Conservation (phyloP, 2,329 filamentous ascomycete genomes). For the Neofusicoccum cordaticola region DNA sequence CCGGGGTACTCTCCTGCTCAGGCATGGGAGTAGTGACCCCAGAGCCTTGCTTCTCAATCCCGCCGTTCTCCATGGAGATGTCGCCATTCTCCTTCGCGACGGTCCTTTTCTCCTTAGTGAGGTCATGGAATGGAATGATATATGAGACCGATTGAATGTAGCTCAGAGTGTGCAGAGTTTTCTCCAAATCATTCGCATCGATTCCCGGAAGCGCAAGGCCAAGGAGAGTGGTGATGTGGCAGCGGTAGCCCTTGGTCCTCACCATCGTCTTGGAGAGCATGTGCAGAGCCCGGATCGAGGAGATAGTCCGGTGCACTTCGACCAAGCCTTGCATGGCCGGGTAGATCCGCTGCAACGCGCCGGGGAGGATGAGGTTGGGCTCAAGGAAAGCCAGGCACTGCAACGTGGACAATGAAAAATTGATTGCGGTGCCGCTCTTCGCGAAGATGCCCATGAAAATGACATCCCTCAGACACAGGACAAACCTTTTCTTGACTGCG, state of each 20-base stretch:
- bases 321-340: constrained; percentile 94
- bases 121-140: constrained; percentile 86
- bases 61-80: constrained; percentile 5
- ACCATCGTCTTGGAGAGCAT: constrained; percentile 90
- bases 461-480: constrained; percentile 83
- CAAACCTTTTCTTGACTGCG: constrained; percentile 83
- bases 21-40: constrained; percentile 32
- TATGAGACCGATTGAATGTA: constrained; percentile 96
- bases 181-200: constrained; percentile 95
- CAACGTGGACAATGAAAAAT: constrained; percentile 84
- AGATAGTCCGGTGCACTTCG: constrained; percentile 93
- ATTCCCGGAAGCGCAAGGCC: constrained; percentile 91
- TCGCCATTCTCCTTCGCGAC: not conserved
- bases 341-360: constrained; percentile 92
- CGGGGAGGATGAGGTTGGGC: constrained; percentile 85
- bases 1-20: constrained; percentile 41
- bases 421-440: constrained; percentile 88
- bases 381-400: constrained; percentile 89
- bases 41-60: not conserved
- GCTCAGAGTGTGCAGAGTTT: constrained; percentile 89
- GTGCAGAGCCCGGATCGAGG: constrained; percentile 86
- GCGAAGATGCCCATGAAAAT: constrained; percentile 98
- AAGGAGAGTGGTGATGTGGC: constrained; percentile 91
- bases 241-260: constrained; percentile 90
- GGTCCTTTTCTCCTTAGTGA: constrained; percentile 58